Percentiles rank a stretch among this genome's conserved stretches.
Conservation (phyloP, 305 asterid genomes). For the Solanum hybrid region DNA sequence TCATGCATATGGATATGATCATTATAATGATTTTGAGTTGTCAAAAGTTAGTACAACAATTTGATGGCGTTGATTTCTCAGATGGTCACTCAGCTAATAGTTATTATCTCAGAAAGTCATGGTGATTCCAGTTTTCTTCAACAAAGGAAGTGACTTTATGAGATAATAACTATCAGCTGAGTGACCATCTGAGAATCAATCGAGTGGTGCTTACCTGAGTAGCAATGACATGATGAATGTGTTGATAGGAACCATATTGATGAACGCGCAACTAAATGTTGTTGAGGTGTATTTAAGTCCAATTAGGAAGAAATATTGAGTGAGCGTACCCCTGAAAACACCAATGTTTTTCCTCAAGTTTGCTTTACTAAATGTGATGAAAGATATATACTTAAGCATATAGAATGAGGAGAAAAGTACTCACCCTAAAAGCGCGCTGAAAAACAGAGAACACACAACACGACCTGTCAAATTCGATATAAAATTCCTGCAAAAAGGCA, state of each 20-base stretch:
- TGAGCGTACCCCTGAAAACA: slow-evolving; percentile 50
- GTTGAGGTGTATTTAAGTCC: slow-evolving; percentile 74
- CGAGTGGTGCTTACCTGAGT: slow-evolving; percentile 30
- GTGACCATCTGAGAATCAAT: neutral
- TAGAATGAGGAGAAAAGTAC: neutral
- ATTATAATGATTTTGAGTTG: neutral
- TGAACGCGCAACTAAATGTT: slow-evolving; percentile 66
- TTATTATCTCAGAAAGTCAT: neutral
- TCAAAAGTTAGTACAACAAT: neutral
- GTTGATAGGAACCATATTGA: slow-evolving; percentile 56
- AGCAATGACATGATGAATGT: slow-evolving; percentile 54
- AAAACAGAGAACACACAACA: slow-evolving; percentile 38
- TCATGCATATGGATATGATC: neutral
- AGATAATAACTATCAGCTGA: neutral
- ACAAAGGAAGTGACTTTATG: neutral
- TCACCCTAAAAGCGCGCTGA: slow-evolving; percentile 61
- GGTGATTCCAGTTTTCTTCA: neutral
- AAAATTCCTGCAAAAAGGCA: slow-evolving; percentile 32
- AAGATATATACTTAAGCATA: neutral
- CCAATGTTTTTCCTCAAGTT: neutral
- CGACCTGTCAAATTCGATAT: slow-evolving; percentile 43
- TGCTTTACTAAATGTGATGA: neutral
- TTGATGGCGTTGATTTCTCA: neutral
- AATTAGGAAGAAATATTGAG: slow-evolving; percentile 51
- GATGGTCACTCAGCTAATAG: neutral